phyloP scores from a whole-genome alignment of 1,284 basidiomycete genomes.

The Vanrija pseudolonga region DNA sequence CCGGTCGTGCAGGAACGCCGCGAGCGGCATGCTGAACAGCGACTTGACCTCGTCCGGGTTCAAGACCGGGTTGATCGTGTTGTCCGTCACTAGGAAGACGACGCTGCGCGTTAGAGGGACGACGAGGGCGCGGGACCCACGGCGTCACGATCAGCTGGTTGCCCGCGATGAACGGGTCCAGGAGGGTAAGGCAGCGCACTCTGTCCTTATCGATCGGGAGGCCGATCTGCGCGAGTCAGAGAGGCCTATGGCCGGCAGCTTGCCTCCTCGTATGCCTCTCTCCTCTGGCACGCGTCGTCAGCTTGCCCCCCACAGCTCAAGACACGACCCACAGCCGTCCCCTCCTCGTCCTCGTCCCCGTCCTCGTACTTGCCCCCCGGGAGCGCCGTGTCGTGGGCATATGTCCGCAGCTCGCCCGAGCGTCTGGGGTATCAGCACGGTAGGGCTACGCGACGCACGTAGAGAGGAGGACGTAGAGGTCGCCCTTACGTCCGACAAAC shows the following conservation, averaged over 20 bases:
- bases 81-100: constrained; percentile 71
- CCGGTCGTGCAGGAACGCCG: constrained; percentile 64
- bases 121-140: constrained; percentile 52
- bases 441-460: constrained; percentile 20
- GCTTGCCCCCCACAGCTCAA: neutral
- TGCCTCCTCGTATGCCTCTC: constrained; percentile 71
- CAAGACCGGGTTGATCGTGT: constrained; percentile 61
- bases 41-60: constrained; percentile 71
- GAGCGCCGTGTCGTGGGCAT: constrained; percentile 76
- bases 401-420: constrained; percentile 64
- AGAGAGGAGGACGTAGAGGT: constrained; percentile 70
- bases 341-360: constrained; percentile 64
- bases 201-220: constrained; percentile 64
- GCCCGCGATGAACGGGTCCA: constrained; percentile 71
- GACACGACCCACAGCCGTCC: constrained; percentile 65
- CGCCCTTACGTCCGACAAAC: constrained; percentile 73
- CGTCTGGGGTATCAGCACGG: constrained; percentile 54
- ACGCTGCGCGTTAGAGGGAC: constrained; percentile 54
- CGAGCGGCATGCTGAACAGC: constrained; percentile 76
- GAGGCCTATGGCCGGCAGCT: neutral
- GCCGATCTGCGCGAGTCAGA: constrained; percentile 60
- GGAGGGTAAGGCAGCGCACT: constrained; percentile 66
- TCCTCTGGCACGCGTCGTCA: constrained; percentile 53
- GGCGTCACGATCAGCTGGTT: constrained; percentile 72
- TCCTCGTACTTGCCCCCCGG: constrained; percentile 75